Base-by-base conservation (phyloP, 768 basidiomycete genomes). In the Tricholoma sp. region DNA sequence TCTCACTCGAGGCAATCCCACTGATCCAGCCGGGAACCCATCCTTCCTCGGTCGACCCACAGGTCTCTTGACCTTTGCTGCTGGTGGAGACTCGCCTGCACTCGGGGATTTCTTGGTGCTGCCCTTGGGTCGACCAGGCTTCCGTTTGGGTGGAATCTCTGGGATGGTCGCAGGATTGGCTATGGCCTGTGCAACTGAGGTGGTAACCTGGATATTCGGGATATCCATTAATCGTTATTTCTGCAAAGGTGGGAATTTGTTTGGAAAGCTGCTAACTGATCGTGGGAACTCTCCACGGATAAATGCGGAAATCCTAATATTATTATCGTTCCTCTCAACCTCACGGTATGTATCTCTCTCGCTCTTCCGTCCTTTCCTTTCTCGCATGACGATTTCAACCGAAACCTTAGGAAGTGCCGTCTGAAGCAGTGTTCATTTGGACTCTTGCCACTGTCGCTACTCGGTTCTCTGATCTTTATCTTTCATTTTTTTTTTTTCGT, bases 31-130 rank as follows among this genome's bases (percentile, higher is more conserved):
- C 39, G 89, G 89, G 36, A 89, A 78, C 0, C 90, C 90, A 61
- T 91, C 89, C 68, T 91, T 90, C 62, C 90, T 73, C 2, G 90
- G 90, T 12, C 90, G 77, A 1, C 90, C 90, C 1, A 91, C 89
- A 13, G 90, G 90, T 45, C 90, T 76, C 68, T 89, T 91, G 53
- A 82, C 70, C 69, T 87, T 88, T 28, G 80, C 76, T 2, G 78
- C 76, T 2, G 78, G 73, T 3, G 66, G 20, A 7, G 68, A 53
- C 9, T 70, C 63, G 0, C 64, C 62, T 48, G 71, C 76, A 2
- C 74, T 63, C 1, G 76, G 59, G 20, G 74, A 74, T 66, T 91
- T 91, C 74, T 88, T 89, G 11, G 85, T 87, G 64, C 86, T 89
- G 34, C 89, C 89, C 66, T 89, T 89, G 5, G 89, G 89, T 32